phyloP scores from a whole-genome alignment of 179 eudicot genomes.

The Carnegiea gigantea region DNA sequence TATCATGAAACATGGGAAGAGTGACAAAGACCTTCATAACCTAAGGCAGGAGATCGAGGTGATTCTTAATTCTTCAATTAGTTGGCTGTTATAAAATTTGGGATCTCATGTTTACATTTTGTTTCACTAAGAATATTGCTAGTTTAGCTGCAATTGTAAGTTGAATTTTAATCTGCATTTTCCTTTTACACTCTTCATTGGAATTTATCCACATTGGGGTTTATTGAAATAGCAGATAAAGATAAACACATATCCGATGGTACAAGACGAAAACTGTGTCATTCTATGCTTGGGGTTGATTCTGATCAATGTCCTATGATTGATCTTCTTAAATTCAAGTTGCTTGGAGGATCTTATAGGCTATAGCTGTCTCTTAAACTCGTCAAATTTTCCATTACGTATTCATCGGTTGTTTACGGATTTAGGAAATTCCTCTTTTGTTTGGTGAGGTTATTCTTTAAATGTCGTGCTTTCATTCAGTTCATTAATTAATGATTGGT shows the following conservation, averaged over 20 bases:
- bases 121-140: background rate
- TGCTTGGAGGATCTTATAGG: no score
- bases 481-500: slow-evolving; percentile 4
- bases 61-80: background rate
- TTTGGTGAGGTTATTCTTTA: background rate
- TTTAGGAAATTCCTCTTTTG: no score
- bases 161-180: background rate
- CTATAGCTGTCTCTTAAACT: no score
- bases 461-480: background rate
- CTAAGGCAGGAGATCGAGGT: slow-evolving; percentile 99
- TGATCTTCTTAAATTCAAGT: no score
- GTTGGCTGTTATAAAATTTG: background rate
- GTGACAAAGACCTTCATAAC: slow-evolving; percentile 88
- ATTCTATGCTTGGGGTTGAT: no score
- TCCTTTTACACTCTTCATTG: background rate
- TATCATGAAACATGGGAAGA: slow-evolving; percentile 92
- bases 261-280: no score
- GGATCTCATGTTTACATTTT: background rate
- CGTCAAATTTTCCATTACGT: no score
- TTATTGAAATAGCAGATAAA: background rate
- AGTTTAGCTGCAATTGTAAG: background rate
- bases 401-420: no score
- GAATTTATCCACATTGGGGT: background rate
- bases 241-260: background rate
- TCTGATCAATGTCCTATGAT: no score